Conservation (phyloP, 345 rosid genomes). For the Erysimum cheiranthoides region DNA sequence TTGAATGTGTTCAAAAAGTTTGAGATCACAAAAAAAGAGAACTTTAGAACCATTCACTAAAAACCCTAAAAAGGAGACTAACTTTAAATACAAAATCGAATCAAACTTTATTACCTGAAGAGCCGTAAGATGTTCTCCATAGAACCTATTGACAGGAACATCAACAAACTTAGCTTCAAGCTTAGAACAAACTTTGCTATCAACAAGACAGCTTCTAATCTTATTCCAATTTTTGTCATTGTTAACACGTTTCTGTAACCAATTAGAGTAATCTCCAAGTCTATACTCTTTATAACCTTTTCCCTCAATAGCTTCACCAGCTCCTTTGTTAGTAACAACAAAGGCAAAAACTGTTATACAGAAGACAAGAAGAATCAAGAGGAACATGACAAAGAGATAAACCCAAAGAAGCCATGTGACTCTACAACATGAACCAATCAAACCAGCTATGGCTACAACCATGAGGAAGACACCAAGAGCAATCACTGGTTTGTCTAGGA, state of each 20-base stretch:
- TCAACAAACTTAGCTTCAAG: slow-evolving; percentile 47
- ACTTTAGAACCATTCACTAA: neutral
- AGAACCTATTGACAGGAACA: slow-evolving; percentile 40
- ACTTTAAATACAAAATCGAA: neutral
- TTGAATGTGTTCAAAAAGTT: slow-evolving; percentile 1
- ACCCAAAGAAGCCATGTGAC: slow-evolving; percentile 88
- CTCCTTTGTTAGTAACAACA: slow-evolving; percentile 90
- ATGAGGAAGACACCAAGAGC: slow-evolving; percentile 80
- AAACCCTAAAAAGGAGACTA: slow-evolving; percentile 21
- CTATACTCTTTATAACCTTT: slow-evolving; percentile 88
- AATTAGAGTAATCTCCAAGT: slow-evolving; percentile 74
- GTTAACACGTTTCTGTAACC: slow-evolving; percentile 77
- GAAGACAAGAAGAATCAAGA: slow-evolving; percentile 71
- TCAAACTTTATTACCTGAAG: slow-evolving; percentile 58
- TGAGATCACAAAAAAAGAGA: neutral
- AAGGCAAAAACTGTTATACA: slow-evolving; percentile 82
- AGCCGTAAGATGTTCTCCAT: slow-evolving; percentile 53
- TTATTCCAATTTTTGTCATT: slow-evolving; percentile 67
- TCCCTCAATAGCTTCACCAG: slow-evolving; percentile 60
- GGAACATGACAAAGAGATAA: slow-evolving; percentile 83
- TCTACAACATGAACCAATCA: slow-evolving; percentile 88
- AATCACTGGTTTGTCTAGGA: slow-evolving; percentile 79
- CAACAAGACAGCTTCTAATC: slow-evolving; percentile 77
- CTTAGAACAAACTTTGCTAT: slow-evolving; percentile 63
- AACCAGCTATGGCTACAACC: slow-evolving; percentile 80